phyloP scores from a whole-genome alignment of 495 filamentous ascomycete genomes.

The Penicillium manginii region DNA sequence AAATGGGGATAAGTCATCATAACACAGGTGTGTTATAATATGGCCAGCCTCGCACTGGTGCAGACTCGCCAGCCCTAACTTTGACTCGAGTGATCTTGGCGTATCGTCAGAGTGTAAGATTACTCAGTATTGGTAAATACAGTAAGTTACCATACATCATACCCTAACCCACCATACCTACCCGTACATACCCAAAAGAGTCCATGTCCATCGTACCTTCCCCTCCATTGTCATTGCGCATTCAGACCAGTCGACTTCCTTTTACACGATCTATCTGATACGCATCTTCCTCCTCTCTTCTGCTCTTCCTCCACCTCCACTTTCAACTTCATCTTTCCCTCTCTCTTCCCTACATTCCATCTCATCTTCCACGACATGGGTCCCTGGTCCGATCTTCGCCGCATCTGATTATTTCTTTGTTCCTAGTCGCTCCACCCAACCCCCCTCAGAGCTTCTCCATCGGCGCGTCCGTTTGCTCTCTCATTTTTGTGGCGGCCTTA shows the following conservation, averaged over 20 bases:
- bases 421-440: slow-evolving; percentile 27
- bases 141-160: background rate
- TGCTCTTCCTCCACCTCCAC: background rate
- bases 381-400: slow-evolving; percentile 21
- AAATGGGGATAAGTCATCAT: background rate
- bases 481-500: slow-evolving; percentile 19
- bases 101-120: no score
- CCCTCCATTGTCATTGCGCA: background rate
- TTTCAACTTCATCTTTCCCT: slow-evolving; percentile 3
- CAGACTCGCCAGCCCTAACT: no score
- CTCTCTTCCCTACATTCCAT: slow-evolving; percentile 1
- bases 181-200: no score
- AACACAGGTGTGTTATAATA: no score
- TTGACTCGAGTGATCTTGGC: no score
- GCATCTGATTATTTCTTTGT: slow-evolving; percentile 29
- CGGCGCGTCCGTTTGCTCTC: background rate
- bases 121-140: no score
- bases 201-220: background rate
- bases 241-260: slow-evolving; percentile 6
- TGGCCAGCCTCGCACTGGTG: no score
- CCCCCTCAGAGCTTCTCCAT: slow-evolving; percentile 7
- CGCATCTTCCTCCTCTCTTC: background rate
- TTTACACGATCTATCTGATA: background rate
- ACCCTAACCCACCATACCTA: no score
- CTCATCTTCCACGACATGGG: slow-evolving; percentile 5